Evolutionary conservation across 805 yeast species (phyloP), one percentile per base, ranked within the genome.

Genomic region (Cyberlindnera euphorbiiphila): DNA sequence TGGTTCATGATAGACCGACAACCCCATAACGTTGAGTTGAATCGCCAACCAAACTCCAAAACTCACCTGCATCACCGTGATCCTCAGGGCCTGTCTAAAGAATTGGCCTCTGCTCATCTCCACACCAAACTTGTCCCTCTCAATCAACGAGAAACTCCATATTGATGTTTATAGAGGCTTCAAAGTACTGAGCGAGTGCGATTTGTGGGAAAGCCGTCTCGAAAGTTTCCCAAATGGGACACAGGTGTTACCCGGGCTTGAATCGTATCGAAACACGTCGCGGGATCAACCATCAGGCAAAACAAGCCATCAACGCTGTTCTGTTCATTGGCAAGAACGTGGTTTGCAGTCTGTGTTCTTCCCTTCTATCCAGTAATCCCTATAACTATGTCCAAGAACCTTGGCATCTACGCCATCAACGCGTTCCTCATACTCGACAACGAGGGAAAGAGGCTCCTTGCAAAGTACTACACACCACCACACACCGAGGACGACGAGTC

Each of bases 401-500:
- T 74, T 27, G 81, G 94, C 8, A 71, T 93, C 42, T 89, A 91
- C 67, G 71, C 96, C 7, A 79, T 91, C 35, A 73, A 83, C 26
- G 93, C 96, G 4, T 69, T 84, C 29, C 63, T 91, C 49, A 74
- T 93, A 48, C 74, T 93, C 49, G 97, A 89, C 60, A 75, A 69
- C 51, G 82, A 81, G 39, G 96, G 95, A 12, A 72, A 78, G 39
- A 69, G 98, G 51, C 64, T 93, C 27, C 84, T 75, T 54, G 81
- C 95, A 46, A 89, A 89, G 57, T 93, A 91, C 69, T 91, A 82
- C 66, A 68, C 70, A 35, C 76, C 82, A 9, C 84, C 87, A 26
- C 45, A 43, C 39, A 16, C 15, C 47, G 61, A 53, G 26, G 50
- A 53, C 18, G 55, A 59, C 6, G 62, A 62, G 29, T 18, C 34